Percentiles rank a stretch among this genome's conserved stretches.
These are phyloP conservation scores for Eremothecium coryli DNA, from an alignment of 1,139 yeast genomes.

Conservation along the genomic window DNA sequence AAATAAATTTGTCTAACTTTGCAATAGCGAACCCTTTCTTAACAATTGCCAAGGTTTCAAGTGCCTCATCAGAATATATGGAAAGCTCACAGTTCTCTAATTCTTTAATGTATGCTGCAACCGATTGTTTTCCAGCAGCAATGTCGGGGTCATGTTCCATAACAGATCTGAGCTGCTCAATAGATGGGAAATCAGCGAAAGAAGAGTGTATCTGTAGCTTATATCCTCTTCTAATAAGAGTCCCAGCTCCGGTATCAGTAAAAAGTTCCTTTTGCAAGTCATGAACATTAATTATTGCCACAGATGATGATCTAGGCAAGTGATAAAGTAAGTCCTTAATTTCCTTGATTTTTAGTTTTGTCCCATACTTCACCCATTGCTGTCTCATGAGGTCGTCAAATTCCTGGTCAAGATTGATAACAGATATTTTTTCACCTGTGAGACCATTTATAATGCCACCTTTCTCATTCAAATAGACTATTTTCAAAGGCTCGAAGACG, in stretches of 20 bases:
- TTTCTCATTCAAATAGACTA: conserved; percentile 91
- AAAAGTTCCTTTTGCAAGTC: conserved; percentile 94
- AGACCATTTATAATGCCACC: conserved; percentile 94
- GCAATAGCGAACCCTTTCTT: conserved; percentile 42
- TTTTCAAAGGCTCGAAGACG: conserved; percentile 91
- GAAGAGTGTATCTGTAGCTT: conserved; percentile 66
- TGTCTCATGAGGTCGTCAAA: conserved; percentile 83
- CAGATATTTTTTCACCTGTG: conserved; percentile 82
- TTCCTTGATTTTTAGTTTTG: conserved; percentile 91
- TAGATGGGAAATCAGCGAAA: conserved; percentile 57
- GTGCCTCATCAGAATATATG: conserved; percentile 91
- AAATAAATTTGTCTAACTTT: conserved; percentile 77
- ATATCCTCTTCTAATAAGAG: conserved; percentile 94
- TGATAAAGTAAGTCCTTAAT: conserved; percentile 89
- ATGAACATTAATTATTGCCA: conserved; percentile 89
- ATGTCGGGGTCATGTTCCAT: conserved; percentile 71
- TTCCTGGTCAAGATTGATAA: conserved; percentile 91
- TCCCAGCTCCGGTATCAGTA: conserved; percentile 99
- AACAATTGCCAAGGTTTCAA: conserved; percentile 88
- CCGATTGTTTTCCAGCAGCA: conserved; percentile 59
- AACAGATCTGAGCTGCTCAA: conserved; percentile 68
- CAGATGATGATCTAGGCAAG: conserved; percentile 94
- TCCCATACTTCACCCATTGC: conserved; percentile 98
- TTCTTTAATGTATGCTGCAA: conserved; percentile 70
- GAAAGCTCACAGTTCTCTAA: conserved; percentile 58